phyloP scores from a whole-genome alignment of 257 asterid genomes.

The Phtheirospermum japonicum region DNA sequence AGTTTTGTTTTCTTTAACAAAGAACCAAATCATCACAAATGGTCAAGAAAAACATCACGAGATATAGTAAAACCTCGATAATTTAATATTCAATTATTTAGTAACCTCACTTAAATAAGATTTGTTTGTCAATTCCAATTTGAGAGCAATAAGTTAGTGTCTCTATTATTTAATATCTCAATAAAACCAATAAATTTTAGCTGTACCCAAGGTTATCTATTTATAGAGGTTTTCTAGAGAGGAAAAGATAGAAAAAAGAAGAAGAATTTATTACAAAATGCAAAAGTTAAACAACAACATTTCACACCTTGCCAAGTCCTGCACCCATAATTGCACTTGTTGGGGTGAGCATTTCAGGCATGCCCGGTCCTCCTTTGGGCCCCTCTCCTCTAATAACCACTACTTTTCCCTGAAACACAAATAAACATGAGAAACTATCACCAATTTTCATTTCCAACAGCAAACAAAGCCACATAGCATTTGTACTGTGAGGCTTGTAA shows the following conservation, averaged over 20 bases:
- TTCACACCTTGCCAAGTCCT: conserved; percentile 91
- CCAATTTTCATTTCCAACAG: conserved; percentile 16
- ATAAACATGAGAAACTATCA: conserved; percentile 4
- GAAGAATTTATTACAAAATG: not conserved
- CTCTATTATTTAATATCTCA: too few species aligned
- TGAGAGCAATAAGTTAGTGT: too few species aligned
- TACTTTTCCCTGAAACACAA: conserved; percentile 74
- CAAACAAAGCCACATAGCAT: not conserved
- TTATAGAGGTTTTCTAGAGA: too few species aligned
- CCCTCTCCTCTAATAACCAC: conserved; percentile 97
- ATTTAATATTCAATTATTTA: too few species aligned
- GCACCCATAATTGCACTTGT: conserved; percentile 99
- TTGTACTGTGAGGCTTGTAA: not conserved
- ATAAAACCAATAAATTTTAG: too few species aligned
- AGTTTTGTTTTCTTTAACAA: not conserved
- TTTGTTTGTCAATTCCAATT: too few species aligned
- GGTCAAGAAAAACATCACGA: conserved; percentile 1
- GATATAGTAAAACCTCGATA: not conserved
- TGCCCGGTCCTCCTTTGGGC: conserved; percentile 98
- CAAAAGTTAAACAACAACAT: conserved; percentile 1
- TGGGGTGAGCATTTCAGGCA: conserved; percentile 99
- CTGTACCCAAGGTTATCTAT: too few species aligned
- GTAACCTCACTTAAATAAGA: too few species aligned
- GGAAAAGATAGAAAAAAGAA: too few species aligned
- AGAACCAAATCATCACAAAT: not conserved